Evolutionary conservation across 1,139 yeast species (phyloP).

Genomic region (Yamadazyma buinensis): DNA sequence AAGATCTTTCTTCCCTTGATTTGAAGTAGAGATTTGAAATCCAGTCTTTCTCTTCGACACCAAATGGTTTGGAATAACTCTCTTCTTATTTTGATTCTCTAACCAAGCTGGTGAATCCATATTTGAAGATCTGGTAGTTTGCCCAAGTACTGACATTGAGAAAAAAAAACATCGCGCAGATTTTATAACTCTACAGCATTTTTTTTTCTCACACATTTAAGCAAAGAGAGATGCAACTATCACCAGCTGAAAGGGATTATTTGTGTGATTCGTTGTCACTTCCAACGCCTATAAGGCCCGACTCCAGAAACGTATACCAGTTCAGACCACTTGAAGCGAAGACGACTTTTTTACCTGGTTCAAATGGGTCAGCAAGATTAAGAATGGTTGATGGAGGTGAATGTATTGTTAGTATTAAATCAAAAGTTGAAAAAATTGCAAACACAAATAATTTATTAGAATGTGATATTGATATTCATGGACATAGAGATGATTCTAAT

Average conservation of each 20-base stretch:
- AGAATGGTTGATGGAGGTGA: constrained; percentile 87
- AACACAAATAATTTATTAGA: constrained; percentile 48
- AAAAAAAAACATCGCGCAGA: neutral
- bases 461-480: constrained; percentile 74
- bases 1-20: constrained; percentile 17
- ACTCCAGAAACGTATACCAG: constrained; percentile 69
- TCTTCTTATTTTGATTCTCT: constrained; percentile 41
- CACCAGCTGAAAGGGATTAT: constrained; percentile 84
- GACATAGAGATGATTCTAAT: constrained; percentile 66
- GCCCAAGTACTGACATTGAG: neutral
- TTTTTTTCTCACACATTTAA: no score
- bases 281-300: constrained; percentile 72
- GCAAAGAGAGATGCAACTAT: constrained; percentile 60
- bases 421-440: constrained; percentile 67
- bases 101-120: constrained; percentile 34
- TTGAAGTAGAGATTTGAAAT: constrained; percentile 31
- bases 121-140: neutral
- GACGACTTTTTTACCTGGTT: constrained; percentile 74
- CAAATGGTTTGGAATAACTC: constrained; percentile 57
- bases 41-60: constrained; percentile 43
- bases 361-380: constrained; percentile 90
- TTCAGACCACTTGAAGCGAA: constrained; percentile 84
- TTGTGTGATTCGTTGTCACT: constrained; percentile 67
- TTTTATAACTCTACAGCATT: no score
- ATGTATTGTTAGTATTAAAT: constrained; percentile 84